Conservation (phyloP, 2,329 filamentous ascomycete species). For the Biscogniauxia sp. region DNA sequence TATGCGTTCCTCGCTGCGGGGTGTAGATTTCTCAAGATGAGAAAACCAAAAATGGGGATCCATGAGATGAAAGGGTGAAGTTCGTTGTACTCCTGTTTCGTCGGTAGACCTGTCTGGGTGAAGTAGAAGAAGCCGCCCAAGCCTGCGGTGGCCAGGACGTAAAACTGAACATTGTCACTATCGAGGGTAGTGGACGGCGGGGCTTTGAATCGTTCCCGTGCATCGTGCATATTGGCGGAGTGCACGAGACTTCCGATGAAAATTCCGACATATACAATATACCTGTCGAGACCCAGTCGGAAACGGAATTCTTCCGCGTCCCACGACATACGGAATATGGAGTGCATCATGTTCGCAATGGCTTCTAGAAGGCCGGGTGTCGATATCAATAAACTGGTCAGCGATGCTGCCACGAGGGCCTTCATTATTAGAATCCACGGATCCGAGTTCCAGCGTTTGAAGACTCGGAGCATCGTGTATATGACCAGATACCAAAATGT, state of each 20-base stretch:
- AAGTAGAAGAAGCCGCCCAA: conserved; percentile 35
- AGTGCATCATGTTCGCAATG: conserved; percentile 35
- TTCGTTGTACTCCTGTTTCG: conserved; percentile 44
- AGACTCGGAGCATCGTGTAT: conserved; percentile 49
- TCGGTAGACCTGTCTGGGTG: conserved; percentile 21
- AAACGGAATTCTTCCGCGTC: conserved; percentile 48
- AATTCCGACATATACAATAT: conserved; percentile 57
- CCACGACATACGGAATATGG: conserved; percentile 48
- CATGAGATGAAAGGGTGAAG: conserved; percentile 53
- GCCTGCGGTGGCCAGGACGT: conserved; percentile 23
- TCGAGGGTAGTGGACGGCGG: conserved; percentile 9
- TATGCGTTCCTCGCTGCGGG: conserved; percentile 40
- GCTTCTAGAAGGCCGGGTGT: conserved; percentile 43
- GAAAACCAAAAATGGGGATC: conserved; percentile 51
- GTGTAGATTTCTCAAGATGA: conserved; percentile 51
- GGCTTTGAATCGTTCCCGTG: conserved; percentile 14
- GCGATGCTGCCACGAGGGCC: conserved; percentile 41
- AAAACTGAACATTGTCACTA: conserved; percentile 7
- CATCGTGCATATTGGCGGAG: conserved; percentile 24
- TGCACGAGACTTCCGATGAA: conserved; percentile 43
- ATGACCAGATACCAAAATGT: conserved; percentile 62
- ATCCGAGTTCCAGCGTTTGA: conserved; percentile 41
- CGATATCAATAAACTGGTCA: conserved; percentile 33
- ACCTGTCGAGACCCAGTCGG: conserved; percentile 50
- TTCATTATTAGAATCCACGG: conserved; percentile 45